Evolutionary conservation across 2,329 filamentous ascomycete genomes (phyloP).

Genomic region (Penicillium nordicum): DNA sequence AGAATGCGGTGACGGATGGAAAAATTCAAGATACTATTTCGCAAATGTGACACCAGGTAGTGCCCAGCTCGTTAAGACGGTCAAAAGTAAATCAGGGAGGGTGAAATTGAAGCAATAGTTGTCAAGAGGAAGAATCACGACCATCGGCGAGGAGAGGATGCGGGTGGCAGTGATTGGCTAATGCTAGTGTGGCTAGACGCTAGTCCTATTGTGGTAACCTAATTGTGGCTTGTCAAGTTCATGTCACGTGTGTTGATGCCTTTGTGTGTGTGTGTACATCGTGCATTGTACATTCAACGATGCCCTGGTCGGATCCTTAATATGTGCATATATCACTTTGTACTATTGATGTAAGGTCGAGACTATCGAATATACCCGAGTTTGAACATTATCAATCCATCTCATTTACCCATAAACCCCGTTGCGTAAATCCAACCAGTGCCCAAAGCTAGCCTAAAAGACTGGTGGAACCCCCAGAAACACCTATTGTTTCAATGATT

Average conservation of each 20-base stretch:
- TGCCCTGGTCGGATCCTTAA: slow-evolving; percentile 3
- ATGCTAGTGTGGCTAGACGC: slow-evolving; percentile 8
- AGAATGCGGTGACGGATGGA: neutral
- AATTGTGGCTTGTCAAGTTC: neutral
- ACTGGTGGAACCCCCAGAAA: slow-evolving; percentile 20
- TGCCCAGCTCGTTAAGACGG: slow-evolving; percentile 7
- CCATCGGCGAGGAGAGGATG: slow-evolving; percentile 20
- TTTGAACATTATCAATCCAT: neutral
- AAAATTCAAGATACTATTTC: slow-evolving; percentile 7
- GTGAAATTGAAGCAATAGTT: slow-evolving; percentile 14
- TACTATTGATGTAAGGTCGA: neutral
- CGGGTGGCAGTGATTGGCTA: slow-evolving; percentile 20
- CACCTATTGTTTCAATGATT: slow-evolving; percentile 19
- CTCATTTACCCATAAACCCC: neutral
- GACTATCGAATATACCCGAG: neutral
- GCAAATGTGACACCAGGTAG: slow-evolving; percentile 10
- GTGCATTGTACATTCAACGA: neutral
- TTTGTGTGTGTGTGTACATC: neutral
- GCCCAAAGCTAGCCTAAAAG: slow-evolving; percentile 10
- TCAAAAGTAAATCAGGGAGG: slow-evolving; percentile 5
- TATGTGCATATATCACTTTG: slow-evolving; percentile 6
- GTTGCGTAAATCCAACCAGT: neutral
- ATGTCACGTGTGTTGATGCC: slow-evolving; percentile 4
- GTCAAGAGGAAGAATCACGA: slow-evolving; percentile 17
- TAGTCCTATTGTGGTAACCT: neutral